phyloP scores from a whole-genome alignment of 2,329 filamentous ascomycete genomes.

The Aspergillus floridensis region DNA sequence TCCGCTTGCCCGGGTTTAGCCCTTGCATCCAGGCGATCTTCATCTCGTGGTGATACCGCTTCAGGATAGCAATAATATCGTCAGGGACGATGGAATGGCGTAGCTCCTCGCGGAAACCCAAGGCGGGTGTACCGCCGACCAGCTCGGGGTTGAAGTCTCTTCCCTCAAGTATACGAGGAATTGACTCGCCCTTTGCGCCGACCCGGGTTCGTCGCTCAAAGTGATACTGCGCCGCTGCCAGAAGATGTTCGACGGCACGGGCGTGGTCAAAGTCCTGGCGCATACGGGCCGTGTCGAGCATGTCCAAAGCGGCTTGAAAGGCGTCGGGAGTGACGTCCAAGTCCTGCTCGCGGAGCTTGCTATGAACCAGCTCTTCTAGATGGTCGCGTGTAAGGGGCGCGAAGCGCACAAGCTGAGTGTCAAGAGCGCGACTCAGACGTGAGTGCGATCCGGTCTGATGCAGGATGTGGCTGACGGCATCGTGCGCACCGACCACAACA shows the following conservation, averaged over 20 bases:
- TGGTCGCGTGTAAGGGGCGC: constrained; percentile 12
- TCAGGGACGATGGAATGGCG: constrained; percentile 20
- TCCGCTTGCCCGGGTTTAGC: constrained; percentile 12
- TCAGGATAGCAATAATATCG: constrained; percentile 17
- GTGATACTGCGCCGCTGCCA: constrained; percentile 15
- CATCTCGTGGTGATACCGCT: constrained; percentile 21
- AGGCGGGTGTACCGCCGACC: constrained; percentile 6
- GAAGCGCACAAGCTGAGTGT: constrained; percentile 15
- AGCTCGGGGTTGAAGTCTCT: constrained; percentile 15
- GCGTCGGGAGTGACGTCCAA: constrained; percentile 18
- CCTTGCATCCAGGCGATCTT: constrained; percentile 20
- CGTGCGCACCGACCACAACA: constrained; percentile 13
- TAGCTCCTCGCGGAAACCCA: constrained; percentile 16
- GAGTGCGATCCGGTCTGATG: constrained; percentile 4
- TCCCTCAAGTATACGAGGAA: constrained; percentile 13
- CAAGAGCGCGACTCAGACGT: neutral
- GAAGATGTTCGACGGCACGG: constrained; percentile 18
- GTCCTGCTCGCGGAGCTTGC: constrained; percentile 16
- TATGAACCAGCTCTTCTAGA: constrained; percentile 18
- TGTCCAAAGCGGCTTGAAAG: constrained; percentile 17
- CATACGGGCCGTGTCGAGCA: constrained; percentile 17
- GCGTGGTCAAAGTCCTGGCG: constrained; percentile 22
- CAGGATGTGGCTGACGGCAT: constrained; percentile 15
- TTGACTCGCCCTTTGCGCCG: neutral
- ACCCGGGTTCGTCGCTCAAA: constrained; percentile 11